These are phyloP conservation scores for Porodaedalea pini DNA, from an alignment of 1,284 basidiomycete genomes.

Conservation along the genomic window DNA sequence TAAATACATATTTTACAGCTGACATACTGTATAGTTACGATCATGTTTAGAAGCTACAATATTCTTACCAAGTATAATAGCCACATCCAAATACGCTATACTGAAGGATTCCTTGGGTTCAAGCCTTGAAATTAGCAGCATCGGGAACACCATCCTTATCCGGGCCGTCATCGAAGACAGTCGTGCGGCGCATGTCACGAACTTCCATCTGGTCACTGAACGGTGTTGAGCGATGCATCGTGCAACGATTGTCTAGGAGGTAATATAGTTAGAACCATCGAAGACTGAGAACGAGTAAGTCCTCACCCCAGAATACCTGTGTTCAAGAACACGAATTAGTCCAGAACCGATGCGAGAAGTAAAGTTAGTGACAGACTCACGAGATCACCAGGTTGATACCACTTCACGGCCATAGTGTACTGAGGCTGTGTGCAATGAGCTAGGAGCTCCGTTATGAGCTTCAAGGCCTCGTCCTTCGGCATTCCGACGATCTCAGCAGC, in stretches of 20 bases:
- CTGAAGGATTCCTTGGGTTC: too few relatives aligned
- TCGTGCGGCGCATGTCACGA: slow-evolving; percentile 25
- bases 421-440: slow-evolving; percentile 27
- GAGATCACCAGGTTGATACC: slow-evolving; percentile 30
- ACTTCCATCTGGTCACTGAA: slow-evolving; percentile 25
- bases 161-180: slow-evolving; percentile 23
- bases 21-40: too few relatives aligned
- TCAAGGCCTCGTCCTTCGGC: slow-evolving; percentile 26
- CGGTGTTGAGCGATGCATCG: slow-evolving; percentile 24
- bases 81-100: too few relatives aligned
- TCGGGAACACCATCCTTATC: slow-evolving; percentile 17
- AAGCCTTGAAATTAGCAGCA: too few relatives aligned
- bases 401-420: slow-evolving; percentile 27
- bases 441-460: slow-evolving; percentile 28
- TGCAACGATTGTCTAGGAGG: slow-evolving; percentile 22
- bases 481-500: slow-evolving; percentile 26
- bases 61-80: too few relatives aligned
- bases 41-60: too few relatives aligned
- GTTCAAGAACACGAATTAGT: background rate
- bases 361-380: slow-evolving; percentile 18
- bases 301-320: slow-evolving; percentile 22
- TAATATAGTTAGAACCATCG: background rate
- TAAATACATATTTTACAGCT: too few relatives aligned
- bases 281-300: background rate
- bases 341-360: background rate